Evolutionary conservation across 2,329 filamentous ascomycete species (phyloP).

Genomic region (Penicillium sp.): DNA sequence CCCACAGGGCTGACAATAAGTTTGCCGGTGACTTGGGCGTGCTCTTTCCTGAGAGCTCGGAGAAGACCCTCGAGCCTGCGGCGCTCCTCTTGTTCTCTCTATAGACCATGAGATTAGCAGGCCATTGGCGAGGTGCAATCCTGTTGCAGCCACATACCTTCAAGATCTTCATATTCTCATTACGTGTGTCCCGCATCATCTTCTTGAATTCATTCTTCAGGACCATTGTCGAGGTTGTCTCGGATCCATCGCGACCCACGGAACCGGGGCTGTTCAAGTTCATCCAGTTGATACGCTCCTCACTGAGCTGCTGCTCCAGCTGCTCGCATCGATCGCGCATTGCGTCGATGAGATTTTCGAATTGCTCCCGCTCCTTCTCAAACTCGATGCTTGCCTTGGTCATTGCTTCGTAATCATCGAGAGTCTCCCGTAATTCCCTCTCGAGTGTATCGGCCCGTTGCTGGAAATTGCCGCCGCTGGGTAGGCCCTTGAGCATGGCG

Average conservation of each 20-base stretch:
- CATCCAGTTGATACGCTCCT: conserved; percentile 62
- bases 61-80: conserved; percentile 60
- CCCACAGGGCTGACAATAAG: conserved; percentile 29
- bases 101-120: conserved; percentile 15
- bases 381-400: conserved; percentile 64
- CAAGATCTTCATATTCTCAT: conserved; percentile 58
- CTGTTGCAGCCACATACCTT: conserved; percentile 43
- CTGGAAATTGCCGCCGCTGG: conserved; percentile 35
- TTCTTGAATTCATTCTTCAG: conserved; percentile 71
- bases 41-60: conserved; percentile 44
- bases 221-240: conserved; percentile 62
- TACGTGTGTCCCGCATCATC: conserved; percentile 69
- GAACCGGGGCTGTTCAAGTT: conserved; percentile 53
- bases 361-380: conserved; percentile 62
- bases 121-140: too few relatives aligned
- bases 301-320: conserved; percentile 58
- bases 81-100: conserved; percentile 68
- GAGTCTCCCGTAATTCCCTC: conserved; percentile 60
- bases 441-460: conserved; percentile 53
- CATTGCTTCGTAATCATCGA: conserved; percentile 64
- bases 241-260: conserved; percentile 35
- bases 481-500: conserved; percentile 36
- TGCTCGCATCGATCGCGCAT: conserved; percentile 58
- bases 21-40: conserved; percentile 28
- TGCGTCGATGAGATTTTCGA: conserved; percentile 59